Evolutionary conservation across 2,329 filamentous ascomycete species (phyloP).

Genomic region (Meredithiella fracta): DNA sequence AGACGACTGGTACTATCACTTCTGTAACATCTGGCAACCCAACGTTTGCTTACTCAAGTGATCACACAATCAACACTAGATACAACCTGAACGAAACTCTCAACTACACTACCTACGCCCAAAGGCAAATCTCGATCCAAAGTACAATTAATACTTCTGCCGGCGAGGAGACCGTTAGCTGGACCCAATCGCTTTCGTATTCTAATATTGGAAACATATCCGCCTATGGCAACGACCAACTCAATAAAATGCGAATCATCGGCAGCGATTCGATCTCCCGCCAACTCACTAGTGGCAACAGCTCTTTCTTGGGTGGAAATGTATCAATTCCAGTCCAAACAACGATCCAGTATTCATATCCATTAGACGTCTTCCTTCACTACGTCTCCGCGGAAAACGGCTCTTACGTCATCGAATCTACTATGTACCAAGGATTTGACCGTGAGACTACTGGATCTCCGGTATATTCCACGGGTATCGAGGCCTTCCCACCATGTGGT

Average conservation of each 20-base stretch:
- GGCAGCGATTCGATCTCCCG: slow-evolving; percentile 28
- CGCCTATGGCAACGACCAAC: slow-evolving; percentile 26
- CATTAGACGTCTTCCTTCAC: slow-evolving; percentile 22
- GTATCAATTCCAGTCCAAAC: not conserved
- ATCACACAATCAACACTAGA: slow-evolving; percentile 22
- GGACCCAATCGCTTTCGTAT: slow-evolving; percentile 42
- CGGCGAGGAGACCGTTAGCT: slow-evolving; percentile 23
- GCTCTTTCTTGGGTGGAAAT: not conserved
- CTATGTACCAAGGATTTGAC: slow-evolving; percentile 26
- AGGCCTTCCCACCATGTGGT: slow-evolving; percentile 25
- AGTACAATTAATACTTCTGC: slow-evolving; percentile 25
- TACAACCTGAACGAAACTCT: slow-evolving; percentile 43
- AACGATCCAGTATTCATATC: slow-evolving; percentile 29
- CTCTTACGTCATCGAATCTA: slow-evolving; percentile 19
- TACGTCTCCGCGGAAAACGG: slow-evolving; percentile 10
- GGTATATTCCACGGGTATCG: slow-evolving; percentile 42
- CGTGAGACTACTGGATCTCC: slow-evolving; percentile 24
- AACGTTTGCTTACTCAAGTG: slow-evolving; percentile 15
- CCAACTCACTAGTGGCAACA: not conserved
- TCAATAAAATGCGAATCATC: slow-evolving; percentile 23
- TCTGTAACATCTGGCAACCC: slow-evolving; percentile 18
- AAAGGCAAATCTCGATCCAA: slow-evolving; percentile 36
- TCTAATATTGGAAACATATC: slow-evolving; percentile 33
- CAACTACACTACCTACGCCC: slow-evolving; percentile 38
- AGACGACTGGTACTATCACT: slow-evolving; percentile 32